Evolutionary conservation across 345 rosid genomes (phyloP), one percentile per base, ranked within the genome.

Genomic region (Eucalyptus pauciflora): DNA sequence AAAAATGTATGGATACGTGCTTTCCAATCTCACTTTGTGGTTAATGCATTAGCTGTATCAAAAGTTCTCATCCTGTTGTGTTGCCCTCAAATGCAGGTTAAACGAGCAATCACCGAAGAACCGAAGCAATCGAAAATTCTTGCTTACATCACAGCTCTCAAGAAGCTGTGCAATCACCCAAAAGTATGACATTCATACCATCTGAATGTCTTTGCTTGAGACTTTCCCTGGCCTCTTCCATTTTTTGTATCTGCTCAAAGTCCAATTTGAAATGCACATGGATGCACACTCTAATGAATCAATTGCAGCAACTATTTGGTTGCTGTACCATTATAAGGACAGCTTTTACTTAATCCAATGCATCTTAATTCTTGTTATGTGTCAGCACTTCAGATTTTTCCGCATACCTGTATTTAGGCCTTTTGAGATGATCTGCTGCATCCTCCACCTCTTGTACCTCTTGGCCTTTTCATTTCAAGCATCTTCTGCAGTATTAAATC

Each of bases 111-210:
- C 69, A 92, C 94, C 49, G 99, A 96, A 88, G 98, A 96, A 91
- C 88, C 93, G 91, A 98, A 97, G 91, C 94, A 95, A 90, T 94
- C 98, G n/a, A 97, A 94, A 94, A 97, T 98, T 87, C 93, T 98
- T 94, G 99, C 99, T 87, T 96, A 96, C 92, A 97, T 98, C 87
- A 98, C 99, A 87, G 99, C 98, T 91, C 99, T 98, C 83, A 98
- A 98, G 94, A 98, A 98, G 96, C 98, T 98, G 89, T 97, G 99
- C 94, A 98, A 98, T 91, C 99, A 98, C 94, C 99, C 99, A 83
- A 98, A 98, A 98, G 99, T 98, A 90, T 76, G 86, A n/a, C 52
- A 8, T 33, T 45, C 25, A 6, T 41, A 20, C 27, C 14, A 20
- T 76, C 85, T 7, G 1, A 76, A 76, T 41, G 85, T 37, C 45